Percentiles rank a stretch among this genome's conserved stretches.
These are phyloP conservation scores for Kickxella alabastrina DNA, from an alignment of 192 early-diverging fungal species.

Conservation along the genomic window DNA sequence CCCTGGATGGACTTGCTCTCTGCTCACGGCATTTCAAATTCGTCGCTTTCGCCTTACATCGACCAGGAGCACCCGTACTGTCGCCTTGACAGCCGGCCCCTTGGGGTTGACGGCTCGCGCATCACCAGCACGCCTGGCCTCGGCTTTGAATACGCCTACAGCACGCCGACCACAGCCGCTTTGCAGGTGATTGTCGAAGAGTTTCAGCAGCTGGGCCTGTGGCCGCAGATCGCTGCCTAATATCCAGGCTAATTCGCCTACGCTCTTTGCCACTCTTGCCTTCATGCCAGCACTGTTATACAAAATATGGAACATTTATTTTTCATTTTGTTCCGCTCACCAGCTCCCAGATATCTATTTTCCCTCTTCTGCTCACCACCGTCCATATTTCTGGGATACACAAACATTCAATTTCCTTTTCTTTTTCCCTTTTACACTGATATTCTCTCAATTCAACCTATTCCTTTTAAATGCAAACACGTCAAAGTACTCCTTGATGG, in stretches of 20 bases:
- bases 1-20: conserved; percentile 89
- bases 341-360: no score
- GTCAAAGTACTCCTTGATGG: conserved; percentile 53
- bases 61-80: conserved; percentile 89
- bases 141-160: conserved; percentile 57
- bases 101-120: conserved; percentile 80
- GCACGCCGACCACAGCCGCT: conserved; percentile 61
- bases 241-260: no score
- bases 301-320: no score
- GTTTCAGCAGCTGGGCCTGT: conserved; percentile 75
- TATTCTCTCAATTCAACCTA: no score
- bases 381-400: no score
- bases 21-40: conserved; percentile 63
- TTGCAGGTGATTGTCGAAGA: conserved; percentile 73
- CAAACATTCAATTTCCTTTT: no score
- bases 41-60: conserved; percentile 88
- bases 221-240: conserved; percentile 58
- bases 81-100: conserved; percentile 55
- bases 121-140: conserved; percentile 70
- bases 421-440: no score
- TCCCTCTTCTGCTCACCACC: no score
- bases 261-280: no score
- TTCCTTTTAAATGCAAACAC: neutral
- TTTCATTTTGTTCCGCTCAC: no score
- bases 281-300: no score